Evolutionary conservation across 2,329 filamentous ascomycete species (phyloP), one percentile per base, ranked within the genome.

Genomic region (Tothia fuscella): DNA sequence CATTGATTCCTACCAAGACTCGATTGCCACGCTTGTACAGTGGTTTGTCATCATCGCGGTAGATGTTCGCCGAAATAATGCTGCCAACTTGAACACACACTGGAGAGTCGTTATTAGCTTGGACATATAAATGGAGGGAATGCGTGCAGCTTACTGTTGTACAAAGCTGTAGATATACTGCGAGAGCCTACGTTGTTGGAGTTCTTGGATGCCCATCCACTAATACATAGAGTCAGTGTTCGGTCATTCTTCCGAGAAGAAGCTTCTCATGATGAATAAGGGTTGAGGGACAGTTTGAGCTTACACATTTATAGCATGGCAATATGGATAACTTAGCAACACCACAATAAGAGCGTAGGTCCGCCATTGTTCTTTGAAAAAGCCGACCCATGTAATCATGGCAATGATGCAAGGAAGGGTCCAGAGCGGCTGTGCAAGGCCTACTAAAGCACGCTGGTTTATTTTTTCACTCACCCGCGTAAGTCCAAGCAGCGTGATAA

Each of bases 341-440:
- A 67, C 57, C 0, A 64, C 70, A 5, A 71, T 59, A 0, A 75
- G 51, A 0, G 62, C 65, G 45, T 70, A 77, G 0, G 68, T 71
- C 0, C 62, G 60, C 72, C 72, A 76, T 3, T 58, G 51, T 35
- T 66, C 61, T 3, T 54, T 49, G 47, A 63, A 56, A 1, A 60
- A 48, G 2, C 63, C 62, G 0, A 64, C 61, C 63, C 67, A 70
- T 41, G 47, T 65, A 49, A 56, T 57, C 3, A 78, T 58, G 0
- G 68, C 66, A 22, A 78, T 55, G 26, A 82, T 51, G 46, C 74
- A 73, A 0, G 76, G 76, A 3, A 81, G 57, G 2, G 68, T 62
- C 77, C 77, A 82, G 6, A 80, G 48, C 43, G 77, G 58, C 30
- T 66, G 70, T 3, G 67, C 57, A 26, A 70, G 61, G 13, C 66